Base-by-base conservation (phyloP, 1,284 basidiomycete species). In the Acaromyces ingoldii region DNA sequence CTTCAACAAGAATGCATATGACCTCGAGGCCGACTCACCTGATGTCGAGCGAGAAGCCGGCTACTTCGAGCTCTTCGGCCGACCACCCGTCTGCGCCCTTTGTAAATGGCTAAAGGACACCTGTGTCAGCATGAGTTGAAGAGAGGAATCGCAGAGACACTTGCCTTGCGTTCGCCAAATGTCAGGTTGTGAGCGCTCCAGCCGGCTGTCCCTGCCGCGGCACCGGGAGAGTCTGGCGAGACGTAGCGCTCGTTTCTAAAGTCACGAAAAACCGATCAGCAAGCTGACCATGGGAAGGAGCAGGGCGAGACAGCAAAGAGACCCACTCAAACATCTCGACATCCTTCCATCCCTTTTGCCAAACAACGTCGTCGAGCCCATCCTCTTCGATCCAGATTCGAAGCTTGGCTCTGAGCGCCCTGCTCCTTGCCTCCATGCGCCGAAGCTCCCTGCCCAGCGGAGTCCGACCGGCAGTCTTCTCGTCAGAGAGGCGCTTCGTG, bases 311-410 rank as follows among this genome's bases (percentile, higher is more conserved):
- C 22, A 30, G 29, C 7, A 13, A 31, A 17, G 5, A 34, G 15
- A 51, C 49, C 45, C 44, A 52, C 52, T 74, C 72, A 49, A 59
- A 74, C 48, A 74, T 50, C 58, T 72, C 71, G 31, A 75, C 57
- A 22, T 74, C 65, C 31, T 63, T 53, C 70, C 70, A 75, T 0
- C 72, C 72, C 10, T 54, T 50, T 41, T 62, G 60, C 72, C 71
- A 74, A 2, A 71, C 69, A 3, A 50, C 51, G 41, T 75, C 72
- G 17, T 66, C 61, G 25, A 75, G 50, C 3, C 64, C 46, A 47
- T 75, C 72, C 50, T 67, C 57, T 24, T 72, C 67, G 40, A 72
- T 57, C 60, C 67, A 72, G 47, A 62, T 55, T 21, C 68, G 58
- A 37, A 70, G 28, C 34, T 55, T 53, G 45, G 61, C 47, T 34